These are phyloP conservation scores for Volvox carteri DNA, from an alignment of 163 green algal genomes.

Conservation along the genomic window DNA sequence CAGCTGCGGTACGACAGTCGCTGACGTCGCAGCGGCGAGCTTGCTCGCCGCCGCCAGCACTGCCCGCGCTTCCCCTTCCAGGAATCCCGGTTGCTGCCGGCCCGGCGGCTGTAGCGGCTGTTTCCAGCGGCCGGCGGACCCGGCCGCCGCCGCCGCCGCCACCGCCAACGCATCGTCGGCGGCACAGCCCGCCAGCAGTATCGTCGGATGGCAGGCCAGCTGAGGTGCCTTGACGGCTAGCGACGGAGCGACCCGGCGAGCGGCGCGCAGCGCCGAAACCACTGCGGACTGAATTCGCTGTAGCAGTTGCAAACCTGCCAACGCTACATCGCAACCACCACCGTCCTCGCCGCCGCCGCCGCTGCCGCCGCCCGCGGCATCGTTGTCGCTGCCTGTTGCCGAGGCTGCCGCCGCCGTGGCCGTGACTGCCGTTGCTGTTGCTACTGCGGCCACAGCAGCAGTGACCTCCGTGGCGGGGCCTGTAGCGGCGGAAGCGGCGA, in stretches of 20 bases:
- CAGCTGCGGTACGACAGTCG: conserved; percentile 17
- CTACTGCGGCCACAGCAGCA: neutral
- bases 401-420: neutral
- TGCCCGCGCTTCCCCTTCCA: neutral
- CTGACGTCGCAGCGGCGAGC: neutral
- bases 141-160: neutral
- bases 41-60: conserved; percentile 4
- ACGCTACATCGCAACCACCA: neutral
- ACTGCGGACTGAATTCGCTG: conserved; percentile 47
- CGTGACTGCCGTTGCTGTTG: neutral
- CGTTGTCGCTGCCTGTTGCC: too few relatives aligned
- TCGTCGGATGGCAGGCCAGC: conserved; percentile 31
- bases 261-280: neutral
- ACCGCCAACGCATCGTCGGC: neutral
- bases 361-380: too few relatives aligned
- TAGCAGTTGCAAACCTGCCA: neutral
- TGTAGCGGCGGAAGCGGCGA: neutral
- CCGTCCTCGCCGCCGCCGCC: neutral
- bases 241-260: conserved; percentile 16
- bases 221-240: conserved; percentile 13
- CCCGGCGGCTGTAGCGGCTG: neutral
- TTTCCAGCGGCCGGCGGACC: neutral
- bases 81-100: neutral
- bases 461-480: neutral
- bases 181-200: neutral